Evolutionary conservation across 352 stramenopile genomes (phyloP), one percentile per base, ranked within the genome.

Genomic region (Pythium guiyangense): DNA sequence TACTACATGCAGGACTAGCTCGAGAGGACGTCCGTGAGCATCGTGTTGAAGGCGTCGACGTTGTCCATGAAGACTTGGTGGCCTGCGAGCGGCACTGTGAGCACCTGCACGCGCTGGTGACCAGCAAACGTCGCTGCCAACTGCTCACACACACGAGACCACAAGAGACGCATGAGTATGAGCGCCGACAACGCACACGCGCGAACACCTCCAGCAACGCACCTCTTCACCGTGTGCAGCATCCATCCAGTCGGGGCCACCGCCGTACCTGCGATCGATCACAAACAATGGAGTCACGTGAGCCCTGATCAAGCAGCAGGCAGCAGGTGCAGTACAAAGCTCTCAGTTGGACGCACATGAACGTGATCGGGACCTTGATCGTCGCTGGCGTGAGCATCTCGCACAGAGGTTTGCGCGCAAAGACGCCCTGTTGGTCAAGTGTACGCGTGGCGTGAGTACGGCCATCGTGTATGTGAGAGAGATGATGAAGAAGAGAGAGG

Each of bases 11-110:
- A n/a, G n/a, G n/a, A 42, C 48, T 20, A 52, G 17, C 22, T 42
- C 17, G 29, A 25, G 2, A 60, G 54, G 2, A 17, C 54, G 22
- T 51, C 45, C 27, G 34, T 53, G 54, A 91, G 56, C 67, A 84
- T 64, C 27, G 63, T 48, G 60, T 87, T 91, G 65, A 91, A 91
- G 11, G 62, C 72, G 15, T 73, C 66, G 1, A 74, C 63, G 56
- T 91, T 86, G 71, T 91, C 76, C 58, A 82, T 77, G 57, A 88
- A 90, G 9, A 87, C 70, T 60, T 88, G 78, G 50, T 90, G 80
- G 0, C 80, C 80, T 1, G 76, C 70, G 11, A 68, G 58, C 12
- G 75, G 71, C 2, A 90, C 75, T 18, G 73, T 47, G 1, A 86
- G 48, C 9, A 83, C 68, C 26, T 84, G 27, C 12, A 84, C 72